phyloP scores from a whole-genome alignment of 345 rosid genomes.

The Gossypium herbaceum region DNA sequence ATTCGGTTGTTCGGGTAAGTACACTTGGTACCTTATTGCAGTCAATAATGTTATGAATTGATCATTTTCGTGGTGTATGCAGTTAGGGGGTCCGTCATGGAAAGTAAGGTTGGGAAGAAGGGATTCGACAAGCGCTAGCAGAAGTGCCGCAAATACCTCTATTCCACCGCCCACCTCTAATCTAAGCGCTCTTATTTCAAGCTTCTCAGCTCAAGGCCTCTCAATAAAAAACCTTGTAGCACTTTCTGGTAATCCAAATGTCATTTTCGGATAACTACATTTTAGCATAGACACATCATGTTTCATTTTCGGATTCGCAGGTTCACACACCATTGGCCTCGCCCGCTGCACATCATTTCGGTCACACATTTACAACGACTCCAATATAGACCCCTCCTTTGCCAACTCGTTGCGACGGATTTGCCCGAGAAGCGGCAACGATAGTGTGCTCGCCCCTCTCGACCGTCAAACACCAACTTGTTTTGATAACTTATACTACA shows the following conservation, averaged over 20 bases:
- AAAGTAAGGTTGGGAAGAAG: slow-evolving; percentile 41
- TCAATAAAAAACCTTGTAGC: slow-evolving; percentile 36
- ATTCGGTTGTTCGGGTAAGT: slow-evolving; percentile 40
- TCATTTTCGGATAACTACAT: not conserved
- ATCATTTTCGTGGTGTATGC: slow-evolving; percentile 2
- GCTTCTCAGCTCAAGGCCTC: slow-evolving; percentile 40
- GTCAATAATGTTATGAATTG: not conserved
- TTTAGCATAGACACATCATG: not conserved
- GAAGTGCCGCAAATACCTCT: slow-evolving; percentile 25
- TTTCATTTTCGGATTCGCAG: not conserved
- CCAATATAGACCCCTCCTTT: slow-evolving; percentile 26
- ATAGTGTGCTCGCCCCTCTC: slow-evolving; percentile 15
- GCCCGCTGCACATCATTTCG: slow-evolving; percentile 29
- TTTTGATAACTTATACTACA: slow-evolving; percentile 32
- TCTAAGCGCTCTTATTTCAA: slow-evolving; percentile 31
- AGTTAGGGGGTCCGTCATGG: slow-evolving; percentile 50
- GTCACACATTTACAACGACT: slow-evolving; percentile 29
- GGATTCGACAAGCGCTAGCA: slow-evolving; percentile 41
- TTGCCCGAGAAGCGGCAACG: slow-evolving; percentile 28
- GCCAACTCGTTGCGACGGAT: slow-evolving; percentile 10
- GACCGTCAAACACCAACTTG: slow-evolving; percentile 21
- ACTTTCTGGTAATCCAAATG: slow-evolving; percentile 35
- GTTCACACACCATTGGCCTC: slow-evolving; percentile 38
- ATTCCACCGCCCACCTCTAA: slow-evolving; percentile 36
- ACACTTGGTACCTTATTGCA: not conserved